Base-by-base conservation (phyloP, 1,139 yeast species). In the Pichia sp. region DNA sequence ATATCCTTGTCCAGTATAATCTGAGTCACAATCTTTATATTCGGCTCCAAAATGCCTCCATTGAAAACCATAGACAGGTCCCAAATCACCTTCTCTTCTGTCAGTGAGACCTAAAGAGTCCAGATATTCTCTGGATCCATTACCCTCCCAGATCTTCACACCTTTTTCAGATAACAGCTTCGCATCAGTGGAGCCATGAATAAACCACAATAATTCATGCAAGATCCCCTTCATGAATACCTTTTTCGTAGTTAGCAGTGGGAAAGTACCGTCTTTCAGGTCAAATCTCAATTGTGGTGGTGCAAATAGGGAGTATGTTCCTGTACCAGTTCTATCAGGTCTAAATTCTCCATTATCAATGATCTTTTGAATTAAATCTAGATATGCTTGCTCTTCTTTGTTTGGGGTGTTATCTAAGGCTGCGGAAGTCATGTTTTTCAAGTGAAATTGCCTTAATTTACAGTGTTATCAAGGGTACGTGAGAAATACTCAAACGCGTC, bases 1-100 rank as follows among this genome's bases (percentile, higher is more conserved):
- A 45, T 78, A 82, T 4, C 99, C 99, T 60, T 86, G 73, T 4
- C 90, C 92, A 0, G 83, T 61, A 58, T 92, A 92, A 62, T 92
- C 95, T 5, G 90, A 72, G 51, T 90, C 90, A 59, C 96, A 87
- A 47, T 86, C 88, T 37, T 60, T 70, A 62, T 92, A 92, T 53
- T 83, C 78, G 4, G 98, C 98, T 32, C 98, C 98, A 62, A 94
- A 92, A 64, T 94, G 98, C 58, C 99, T 79, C 99, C 99, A 92
- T 65, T 92, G 99, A 67, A 94, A 92, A 0, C 99, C 99, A 61
- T 92, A 92, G 3, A 92, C 97, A 1, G 99, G 98, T 0, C 99
- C 99, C 55, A 92, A 67, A 65, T 92, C 99, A 46, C 97, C 97
- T 57, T 80, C 97, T 51, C 92, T 73, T 58, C 96, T 79, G 48